Evolutionary conservation across 1,139 yeast genomes (phyloP).

Genomic region (Eremothecium sinecaudum): DNA sequence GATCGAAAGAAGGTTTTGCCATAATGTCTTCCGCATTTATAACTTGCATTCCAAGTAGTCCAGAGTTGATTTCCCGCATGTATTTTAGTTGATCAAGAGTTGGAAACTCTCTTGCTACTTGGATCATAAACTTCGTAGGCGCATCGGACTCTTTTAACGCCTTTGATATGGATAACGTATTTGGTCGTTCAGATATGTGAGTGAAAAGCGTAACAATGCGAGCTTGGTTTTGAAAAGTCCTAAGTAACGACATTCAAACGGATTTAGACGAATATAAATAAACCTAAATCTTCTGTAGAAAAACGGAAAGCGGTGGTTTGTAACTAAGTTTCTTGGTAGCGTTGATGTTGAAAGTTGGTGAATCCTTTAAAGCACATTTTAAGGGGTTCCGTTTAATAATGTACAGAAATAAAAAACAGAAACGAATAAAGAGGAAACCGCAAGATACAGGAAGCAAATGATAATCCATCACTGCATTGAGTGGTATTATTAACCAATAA

Average conservation of each 20-base stretch:
- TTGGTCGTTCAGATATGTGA: neutral
- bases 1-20: constrained; percentile 13
- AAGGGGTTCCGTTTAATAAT: no score
- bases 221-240: constrained; percentile 22
- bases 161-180: neutral
- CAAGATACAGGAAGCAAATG: no score
- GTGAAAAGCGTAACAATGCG: constrained; percentile 23
- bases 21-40: constrained; percentile 16
- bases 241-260: constrained; percentile 27
- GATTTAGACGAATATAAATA: no score
- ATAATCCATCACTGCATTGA: no score
- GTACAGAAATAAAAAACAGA: no score
- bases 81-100: constrained; percentile 25
- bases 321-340: no score
- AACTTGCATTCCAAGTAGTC: constrained; percentile 14
- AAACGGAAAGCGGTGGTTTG: no score
- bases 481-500: no score
- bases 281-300: no score
- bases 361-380: no score
- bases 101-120: constrained; percentile 21
- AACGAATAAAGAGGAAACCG: no score
- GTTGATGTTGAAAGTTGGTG: no score
- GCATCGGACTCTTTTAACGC: neutral
- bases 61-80: constrained; percentile 16
- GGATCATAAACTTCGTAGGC: constrained; percentile 15